A percentile compares a stretch with the other conserved stretches of the same genome.
phyloP scores from a whole-genome alignment of 129 eudicot species.

The Escallonia herrerae region DNA sequence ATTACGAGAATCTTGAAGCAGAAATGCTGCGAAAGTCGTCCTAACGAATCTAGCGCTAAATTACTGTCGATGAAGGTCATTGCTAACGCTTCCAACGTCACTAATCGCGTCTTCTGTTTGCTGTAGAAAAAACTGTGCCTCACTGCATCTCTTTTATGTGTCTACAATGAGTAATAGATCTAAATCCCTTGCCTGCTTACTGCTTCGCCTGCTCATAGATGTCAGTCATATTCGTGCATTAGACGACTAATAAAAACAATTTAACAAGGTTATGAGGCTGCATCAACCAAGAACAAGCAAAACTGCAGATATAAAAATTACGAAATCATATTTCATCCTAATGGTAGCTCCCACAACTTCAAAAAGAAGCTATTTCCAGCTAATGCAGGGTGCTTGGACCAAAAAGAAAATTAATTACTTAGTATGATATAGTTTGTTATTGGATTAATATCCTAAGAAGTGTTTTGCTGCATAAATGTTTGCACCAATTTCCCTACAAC shows the following conservation, averaged over 20 bases:
- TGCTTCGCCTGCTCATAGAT: constrained; percentile 19
- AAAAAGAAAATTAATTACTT: too few species aligned
- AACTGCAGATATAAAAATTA: too few species aligned
- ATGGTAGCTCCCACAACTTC: too few species aligned
- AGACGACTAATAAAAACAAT: not conserved
- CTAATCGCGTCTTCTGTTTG: not conserved
- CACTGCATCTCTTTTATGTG: constrained; percentile 6
- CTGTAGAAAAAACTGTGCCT: not conserved
- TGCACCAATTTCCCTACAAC: too few species aligned
- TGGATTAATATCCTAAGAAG: too few species aligned
- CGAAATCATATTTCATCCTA: too few species aligned
- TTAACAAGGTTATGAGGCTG: not conserved
- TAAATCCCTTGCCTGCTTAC: not conserved
- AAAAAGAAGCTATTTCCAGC: too few species aligned
- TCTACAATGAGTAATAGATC: not conserved
- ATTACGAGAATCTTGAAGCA: not conserved
- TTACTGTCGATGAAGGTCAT: not conserved
- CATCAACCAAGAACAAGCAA: not conserved
- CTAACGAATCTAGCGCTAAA: too few species aligned
- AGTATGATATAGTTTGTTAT: too few species aligned
- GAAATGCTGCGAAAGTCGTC: not conserved
- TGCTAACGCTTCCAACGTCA: not conserved
- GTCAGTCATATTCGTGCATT: not conserved
- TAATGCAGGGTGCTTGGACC: too few species aligned
- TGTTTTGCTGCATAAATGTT: too few species aligned